phyloP scores from a whole-genome alignment of 2,329 filamentous ascomycete genomes.

The Pseudofabraea citricarpa region DNA sequence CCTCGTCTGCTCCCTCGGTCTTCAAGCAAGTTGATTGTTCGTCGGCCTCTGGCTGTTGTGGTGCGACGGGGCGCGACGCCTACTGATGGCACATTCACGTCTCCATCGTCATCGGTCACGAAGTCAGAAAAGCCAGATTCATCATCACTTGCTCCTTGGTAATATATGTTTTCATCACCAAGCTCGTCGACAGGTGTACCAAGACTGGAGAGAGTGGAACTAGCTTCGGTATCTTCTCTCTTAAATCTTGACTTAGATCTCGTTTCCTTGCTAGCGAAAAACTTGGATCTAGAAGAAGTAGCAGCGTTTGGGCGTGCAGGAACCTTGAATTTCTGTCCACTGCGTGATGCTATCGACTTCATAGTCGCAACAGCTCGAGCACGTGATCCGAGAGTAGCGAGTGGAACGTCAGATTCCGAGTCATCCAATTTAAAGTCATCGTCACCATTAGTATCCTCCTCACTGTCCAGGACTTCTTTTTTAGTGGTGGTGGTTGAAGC shows the following conservation, averaged over 20 bases:
- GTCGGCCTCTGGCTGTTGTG: slow-evolving; percentile 5
- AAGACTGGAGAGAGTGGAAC: slow-evolving; percentile 9
- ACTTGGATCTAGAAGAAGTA: neutral
- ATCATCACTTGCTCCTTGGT: slow-evolving; percentile 3
- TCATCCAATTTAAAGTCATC: slow-evolving; percentile 1
- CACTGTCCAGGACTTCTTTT: neutral
- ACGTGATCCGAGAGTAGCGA: neutral
- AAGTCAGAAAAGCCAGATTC: slow-evolving; percentile 2
- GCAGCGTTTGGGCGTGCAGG: neutral
- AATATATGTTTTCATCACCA: slow-evolving; percentile 7
- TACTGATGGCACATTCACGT: neutral
- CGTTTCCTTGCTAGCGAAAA: neutral
- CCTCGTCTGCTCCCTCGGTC: slow-evolving; percentile 31
- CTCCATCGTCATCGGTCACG: slow-evolving; percentile 4
- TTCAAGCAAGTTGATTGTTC: slow-evolving; percentile 10
- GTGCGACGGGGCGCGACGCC: neutral
- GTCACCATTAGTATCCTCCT: neutral
- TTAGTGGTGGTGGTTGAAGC: neutral
- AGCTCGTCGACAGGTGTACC: slow-evolving; percentile 9
- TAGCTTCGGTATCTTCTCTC: slow-evolving; percentile 11
- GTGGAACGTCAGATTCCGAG: slow-evolving; percentile 12
- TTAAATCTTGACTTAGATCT: slow-evolving; percentile 5
- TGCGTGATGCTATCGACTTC: too few relatives aligned
- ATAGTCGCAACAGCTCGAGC: slow-evolving; percentile 2
- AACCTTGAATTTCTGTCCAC: neutral